Percentiles rank a stretch among this genome's conserved stretches.
These are phyloP conservation scores for Colletotrichum viniferum DNA, from an alignment of 2,329 filamentous ascomycete species.

Conservation along the genomic window DNA sequence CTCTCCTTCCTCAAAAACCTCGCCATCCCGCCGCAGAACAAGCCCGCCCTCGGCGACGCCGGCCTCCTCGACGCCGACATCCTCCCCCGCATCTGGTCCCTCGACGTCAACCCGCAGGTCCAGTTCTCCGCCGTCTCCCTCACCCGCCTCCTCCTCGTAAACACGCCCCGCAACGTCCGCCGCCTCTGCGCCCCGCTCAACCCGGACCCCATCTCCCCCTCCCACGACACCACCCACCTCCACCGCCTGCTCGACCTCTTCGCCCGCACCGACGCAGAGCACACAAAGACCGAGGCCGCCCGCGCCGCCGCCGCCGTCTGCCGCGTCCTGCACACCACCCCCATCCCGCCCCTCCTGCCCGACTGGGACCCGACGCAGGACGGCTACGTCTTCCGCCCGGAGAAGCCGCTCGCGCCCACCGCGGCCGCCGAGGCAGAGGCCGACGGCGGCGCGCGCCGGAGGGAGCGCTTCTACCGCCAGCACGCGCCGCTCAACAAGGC, in stretches of 20 bases:
- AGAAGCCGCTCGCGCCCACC: conserved; percentile 4
- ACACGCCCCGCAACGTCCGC: conserved; percentile 56
- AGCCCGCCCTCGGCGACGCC: conserved; percentile 49
- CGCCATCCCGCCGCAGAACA: conserved; percentile 62
- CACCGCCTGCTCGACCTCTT: conserved; percentile 43
- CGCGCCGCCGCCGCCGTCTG: conserved; percentile 58
- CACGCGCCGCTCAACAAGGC: conserved; percentile 46
- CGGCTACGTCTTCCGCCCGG: conserved; percentile 23
- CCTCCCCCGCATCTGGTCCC: conserved; percentile 53
- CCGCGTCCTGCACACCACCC: conserved; percentile 55
- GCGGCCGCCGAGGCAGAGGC: conserved; percentile 5
- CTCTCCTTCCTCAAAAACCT: conserved; percentile 70
- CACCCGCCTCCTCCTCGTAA: conserved; percentile 58
- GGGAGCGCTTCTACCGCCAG: conserved; percentile 47
- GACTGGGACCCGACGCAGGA: conserved; percentile 38
- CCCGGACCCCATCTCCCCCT: conserved; percentile 30
- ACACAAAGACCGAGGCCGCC: conserved; percentile 64
- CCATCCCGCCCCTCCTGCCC: conserved; percentile 32
- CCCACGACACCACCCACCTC: conserved; percentile 35
- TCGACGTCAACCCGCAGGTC: conserved; percentile 53
- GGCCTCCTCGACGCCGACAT: conserved; percentile 47
- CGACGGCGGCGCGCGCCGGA: conserved; percentile 24
- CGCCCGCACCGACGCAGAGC: conserved; percentile 44
- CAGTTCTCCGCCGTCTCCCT: conserved; percentile 62
- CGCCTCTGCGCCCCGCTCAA: conserved; percentile 49